A percentile compares a stretch with the other conserved stretches of the same genome.
phyloP scores from a whole-genome alignment of 208 protist genomes.

The Herpetomonas samuelpessoai region DNA sequence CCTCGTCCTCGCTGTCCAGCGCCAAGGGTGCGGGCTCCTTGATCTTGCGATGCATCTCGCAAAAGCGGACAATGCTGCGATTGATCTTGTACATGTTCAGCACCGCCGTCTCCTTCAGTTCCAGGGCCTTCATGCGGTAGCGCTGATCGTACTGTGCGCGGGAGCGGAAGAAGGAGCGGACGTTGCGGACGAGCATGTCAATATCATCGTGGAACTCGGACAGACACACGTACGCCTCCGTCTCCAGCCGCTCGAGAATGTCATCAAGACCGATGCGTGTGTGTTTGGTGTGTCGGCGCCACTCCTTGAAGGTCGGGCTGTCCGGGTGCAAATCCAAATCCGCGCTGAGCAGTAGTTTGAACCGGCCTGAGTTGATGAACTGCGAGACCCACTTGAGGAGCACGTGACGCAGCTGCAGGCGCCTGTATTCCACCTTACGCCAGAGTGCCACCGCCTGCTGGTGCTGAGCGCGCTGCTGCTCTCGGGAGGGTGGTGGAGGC shows the following conservation, averaged over 20 bases:
- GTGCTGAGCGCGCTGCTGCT: slow-evolving; percentile 1
- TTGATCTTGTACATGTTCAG: slow-evolving; percentile 85
- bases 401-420: slow-evolving; percentile 79
- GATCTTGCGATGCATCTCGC: slow-evolving; percentile 66
- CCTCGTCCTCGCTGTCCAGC: slow-evolving; percentile 20
- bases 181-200: slow-evolving; percentile 70
- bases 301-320: slow-evolving; percentile 37
- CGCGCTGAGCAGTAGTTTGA: slow-evolving; percentile 53
- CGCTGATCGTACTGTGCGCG: slow-evolving; percentile 45
- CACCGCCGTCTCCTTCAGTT: slow-evolving; percentile 78
- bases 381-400: slow-evolving; percentile 73
- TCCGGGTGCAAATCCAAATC: slow-evolving; percentile 66
- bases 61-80: slow-evolving; percentile 68
- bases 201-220: slow-evolving; percentile 88
- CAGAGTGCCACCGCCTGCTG: slow-evolving; percentile 34
- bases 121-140: slow-evolving; percentile 65
- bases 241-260: slow-evolving; percentile 75
- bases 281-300: slow-evolving; percentile 50
- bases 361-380: slow-evolving; percentile 58
- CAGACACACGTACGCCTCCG: slow-evolving; percentile 71
- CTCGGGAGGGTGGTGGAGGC: too few relatives aligned
- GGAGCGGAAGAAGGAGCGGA: slow-evolving; percentile 78
- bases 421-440: slow-evolving; percentile 75
- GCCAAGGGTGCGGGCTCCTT: slow-evolving; percentile 36
- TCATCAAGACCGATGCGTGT: slow-evolving; percentile 58